These are phyloP conservation scores for Monilinia vaccinii-corymbosi DNA, from an alignment of 2,329 filamentous ascomycete genomes.

Conservation along the genomic window DNA sequence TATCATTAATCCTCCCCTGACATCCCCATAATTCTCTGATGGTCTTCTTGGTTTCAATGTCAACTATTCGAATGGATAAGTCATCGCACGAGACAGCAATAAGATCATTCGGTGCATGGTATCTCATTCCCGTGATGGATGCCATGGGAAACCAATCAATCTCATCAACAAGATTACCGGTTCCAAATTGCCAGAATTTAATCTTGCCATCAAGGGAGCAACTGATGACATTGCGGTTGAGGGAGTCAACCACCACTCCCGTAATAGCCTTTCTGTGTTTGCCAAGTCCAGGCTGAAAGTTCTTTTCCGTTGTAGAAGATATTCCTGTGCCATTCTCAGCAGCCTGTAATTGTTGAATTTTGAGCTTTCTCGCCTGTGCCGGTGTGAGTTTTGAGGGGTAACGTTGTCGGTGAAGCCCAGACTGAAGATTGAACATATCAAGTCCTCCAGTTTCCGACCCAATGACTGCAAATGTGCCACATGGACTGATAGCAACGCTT, in stretches of 20 bases:
- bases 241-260: constrained; percentile 76
- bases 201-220: constrained; percentile 85
- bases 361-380: constrained; percentile 67
- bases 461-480: constrained; percentile 86
- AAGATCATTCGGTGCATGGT: constrained; percentile 75
- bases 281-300: constrained; percentile 41
- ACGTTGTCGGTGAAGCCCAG: constrained; percentile 75
- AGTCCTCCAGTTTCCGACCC: constrained; percentile 77
- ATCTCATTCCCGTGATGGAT: constrained; percentile 65
- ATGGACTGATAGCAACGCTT: constrained; percentile 81
- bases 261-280: constrained; percentile 78
- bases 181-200: constrained; percentile 96
- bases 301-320: constrained; percentile 12
- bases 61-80: constrained; percentile 76
- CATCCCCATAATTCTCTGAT: constrained; percentile 91
- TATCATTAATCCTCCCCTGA: constrained; percentile 63
- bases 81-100: constrained; percentile 87
- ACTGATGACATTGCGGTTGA: constrained; percentile 79
- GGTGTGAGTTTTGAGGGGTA: constrained; percentile 76
- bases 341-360: constrained; percentile 48
- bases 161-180: constrained; percentile 68
- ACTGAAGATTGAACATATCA: constrained; percentile 96
- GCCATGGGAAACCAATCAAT: constrained; percentile 77
- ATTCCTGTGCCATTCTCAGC: constrained; percentile 21
- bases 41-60: constrained; percentile 80